Evolutionary conservation across 495 filamentous ascomycete genomes (phyloP).

Genomic region (Neurospora hispaniola): DNA sequence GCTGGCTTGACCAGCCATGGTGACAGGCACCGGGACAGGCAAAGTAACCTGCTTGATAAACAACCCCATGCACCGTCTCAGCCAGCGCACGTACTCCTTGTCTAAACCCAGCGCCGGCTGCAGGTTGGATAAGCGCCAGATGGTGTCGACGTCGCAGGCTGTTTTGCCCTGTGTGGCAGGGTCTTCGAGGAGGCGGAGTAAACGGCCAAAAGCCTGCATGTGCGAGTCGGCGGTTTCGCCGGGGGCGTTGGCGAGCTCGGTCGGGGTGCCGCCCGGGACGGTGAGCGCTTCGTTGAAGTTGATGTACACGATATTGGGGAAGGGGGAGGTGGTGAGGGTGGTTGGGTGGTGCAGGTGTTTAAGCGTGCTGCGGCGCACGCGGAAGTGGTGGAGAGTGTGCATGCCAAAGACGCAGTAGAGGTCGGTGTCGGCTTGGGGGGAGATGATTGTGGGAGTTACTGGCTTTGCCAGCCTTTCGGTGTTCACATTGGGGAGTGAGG

Average conservation of each 20-base stretch:
- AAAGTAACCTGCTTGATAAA: background rate
- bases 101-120: background rate
- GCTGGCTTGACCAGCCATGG: background rate
- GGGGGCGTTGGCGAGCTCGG: background rate
- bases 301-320: background rate
- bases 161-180: background rate
- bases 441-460: background rate
- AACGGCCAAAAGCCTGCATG: background rate
- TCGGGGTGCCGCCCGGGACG: background rate
- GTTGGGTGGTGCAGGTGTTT: no score
- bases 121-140: constrained; percentile 2
- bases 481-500: background rate
- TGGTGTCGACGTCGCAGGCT: background rate
- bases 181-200: background rate
- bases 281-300: background rate
- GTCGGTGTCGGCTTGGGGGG: background rate
- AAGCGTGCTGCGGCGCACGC: background rate
- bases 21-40: background rate
- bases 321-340: background rate
- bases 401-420: background rate
- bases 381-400: background rate
- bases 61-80: background rate
- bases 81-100: background rate
- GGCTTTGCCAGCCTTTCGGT: background rate
- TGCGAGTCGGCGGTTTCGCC: background rate